phyloP scores from a whole-genome alignment of 176 grass and related monocot genomes.

The Luzula sylvatica region DNA sequence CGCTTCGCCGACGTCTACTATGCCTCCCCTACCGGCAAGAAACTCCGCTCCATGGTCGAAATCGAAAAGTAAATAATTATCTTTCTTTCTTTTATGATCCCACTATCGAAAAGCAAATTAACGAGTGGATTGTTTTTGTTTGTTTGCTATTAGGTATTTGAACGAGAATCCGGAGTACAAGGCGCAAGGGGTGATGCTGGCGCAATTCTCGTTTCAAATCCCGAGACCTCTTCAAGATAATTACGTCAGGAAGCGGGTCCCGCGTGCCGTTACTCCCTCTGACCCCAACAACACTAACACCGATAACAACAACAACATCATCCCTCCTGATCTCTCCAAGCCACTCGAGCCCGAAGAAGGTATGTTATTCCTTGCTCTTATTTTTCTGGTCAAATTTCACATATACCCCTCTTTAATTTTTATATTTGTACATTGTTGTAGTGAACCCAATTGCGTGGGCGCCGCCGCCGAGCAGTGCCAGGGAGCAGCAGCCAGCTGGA shows the following conservation, averaged over 20 bases:
- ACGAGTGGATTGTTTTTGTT: not conserved
- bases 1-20: conserved; percentile 59
- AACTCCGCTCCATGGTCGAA: conserved; percentile 17
- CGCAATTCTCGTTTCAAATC: conserved; percentile 18
- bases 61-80: conserved; percentile 2
- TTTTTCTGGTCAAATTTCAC: not conserved
- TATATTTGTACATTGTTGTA: conserved; percentile 1
- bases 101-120: too few relatives aligned
- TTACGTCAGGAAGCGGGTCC: conserved; percentile 12
- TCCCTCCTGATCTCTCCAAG: not conserved
- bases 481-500: not conserved
- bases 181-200: conserved; percentile 13
- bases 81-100: not conserved
- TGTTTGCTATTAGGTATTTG: conserved; percentile 16
- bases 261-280: not conserved
- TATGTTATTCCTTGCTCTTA: not conserved
- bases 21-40: conserved; percentile 14
- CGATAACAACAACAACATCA: not conserved
- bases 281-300: not conserved
- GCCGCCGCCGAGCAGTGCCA: not conserved
- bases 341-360: conserved; percentile 6
- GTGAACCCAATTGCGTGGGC: conserved; percentile 9
- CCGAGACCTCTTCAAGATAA: conserved; percentile 17
- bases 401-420: too few relatives aligned
- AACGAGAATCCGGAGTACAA: conserved; percentile 15